Evolutionary conservation across 1,284 basidiomycete genomes (phyloP), one percentile per base, ranked within the genome.

Genomic region (Ceratobasidium sp.): DNA sequence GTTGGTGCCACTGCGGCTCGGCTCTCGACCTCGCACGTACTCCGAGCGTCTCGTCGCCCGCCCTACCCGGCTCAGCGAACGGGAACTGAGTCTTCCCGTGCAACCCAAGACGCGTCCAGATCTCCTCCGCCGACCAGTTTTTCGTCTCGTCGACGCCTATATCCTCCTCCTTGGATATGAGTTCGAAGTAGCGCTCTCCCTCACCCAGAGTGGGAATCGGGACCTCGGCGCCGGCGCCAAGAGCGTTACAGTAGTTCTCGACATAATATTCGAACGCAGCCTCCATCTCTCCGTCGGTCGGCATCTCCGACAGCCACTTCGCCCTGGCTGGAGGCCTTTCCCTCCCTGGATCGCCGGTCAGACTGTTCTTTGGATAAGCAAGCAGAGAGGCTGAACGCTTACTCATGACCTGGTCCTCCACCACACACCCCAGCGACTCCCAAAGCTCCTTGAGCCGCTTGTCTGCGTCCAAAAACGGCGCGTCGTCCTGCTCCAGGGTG

Each of bases 221-320:
- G 17, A 13, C 20, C 17, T 46, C 42, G 3, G 54, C 28, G n/a
- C 42, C n/a, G 23, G 12, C 15, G n/a, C 17, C 10, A 5, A 71
- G 26, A 6, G 26, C 40, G 5, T 71, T n/a, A 40, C 69, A 71
- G 56, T 71, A 71, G 13, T 54, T 33, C 13, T 75, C 48, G 20
- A 67, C 17, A 15, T 52, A 54, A 33, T 61, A 38, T n/a, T 57
- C 20, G n/a, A 23, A 48, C 1, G 69, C 69, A 9, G 26, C 40
- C 7, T 28, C 23, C 40, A 71, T 48, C 23, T 71, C 54, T 7
- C 46, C 61, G 6, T 61, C 61, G n/a, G 9, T 42, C 20, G 71
- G 71, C 12, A 65, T 2, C 5, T n/a, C 28, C 3, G 33, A 40
- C 5, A 5, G 2, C 3, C 61, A 56, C 61, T 54, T 26, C 6